These are phyloP conservation scores for Wickerhamiella sergipiensis DNA, from an alignment of 805 yeast species.

Conservation along the genomic window DNA sequence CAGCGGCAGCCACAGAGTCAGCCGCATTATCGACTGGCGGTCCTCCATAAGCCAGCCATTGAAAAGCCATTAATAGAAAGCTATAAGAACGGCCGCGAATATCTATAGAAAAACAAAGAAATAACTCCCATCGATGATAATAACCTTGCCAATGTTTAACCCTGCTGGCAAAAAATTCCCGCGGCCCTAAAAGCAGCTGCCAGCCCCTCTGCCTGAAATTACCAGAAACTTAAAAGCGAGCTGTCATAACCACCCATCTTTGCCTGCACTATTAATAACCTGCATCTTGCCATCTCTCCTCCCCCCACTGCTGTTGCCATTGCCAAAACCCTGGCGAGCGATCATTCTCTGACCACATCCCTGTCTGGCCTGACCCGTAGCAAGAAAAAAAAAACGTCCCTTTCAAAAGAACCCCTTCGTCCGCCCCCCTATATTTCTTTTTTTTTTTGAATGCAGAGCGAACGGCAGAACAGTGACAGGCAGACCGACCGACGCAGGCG, in stretches of 20 bases:
- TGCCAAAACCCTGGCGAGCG: not conserved
- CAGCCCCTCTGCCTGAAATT: not conserved
- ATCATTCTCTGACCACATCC: not conserved
- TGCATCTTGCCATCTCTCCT: not conserved
- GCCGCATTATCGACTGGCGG: too few relatives aligned
- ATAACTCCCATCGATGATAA: too few relatives aligned
- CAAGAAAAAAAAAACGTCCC: too few relatives aligned
- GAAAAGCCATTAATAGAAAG: too few relatives aligned
- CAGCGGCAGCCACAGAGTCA: too few relatives aligned
- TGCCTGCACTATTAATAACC: not conserved
- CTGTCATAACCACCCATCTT: not conserved
- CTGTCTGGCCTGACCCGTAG: not conserved
- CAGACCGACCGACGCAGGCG: not conserved
- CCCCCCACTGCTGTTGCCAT: not conserved
- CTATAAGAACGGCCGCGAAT: too few relatives aligned
- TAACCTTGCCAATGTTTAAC: too few relatives aligned
- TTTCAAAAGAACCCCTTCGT: not conserved
- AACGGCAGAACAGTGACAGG: not conserved
- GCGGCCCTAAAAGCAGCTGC: not conserved
- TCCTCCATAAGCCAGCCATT: too few relatives aligned
- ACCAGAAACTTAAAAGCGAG: not conserved
- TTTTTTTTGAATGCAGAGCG: not conserved
- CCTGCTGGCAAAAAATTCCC: not conserved
- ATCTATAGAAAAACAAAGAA: too few relatives aligned
- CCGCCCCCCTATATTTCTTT: not conserved